Evolutionary conservation across 192 early-diverging fungal species (phyloP).

Genomic region (Backusella psychrophila): DNA sequence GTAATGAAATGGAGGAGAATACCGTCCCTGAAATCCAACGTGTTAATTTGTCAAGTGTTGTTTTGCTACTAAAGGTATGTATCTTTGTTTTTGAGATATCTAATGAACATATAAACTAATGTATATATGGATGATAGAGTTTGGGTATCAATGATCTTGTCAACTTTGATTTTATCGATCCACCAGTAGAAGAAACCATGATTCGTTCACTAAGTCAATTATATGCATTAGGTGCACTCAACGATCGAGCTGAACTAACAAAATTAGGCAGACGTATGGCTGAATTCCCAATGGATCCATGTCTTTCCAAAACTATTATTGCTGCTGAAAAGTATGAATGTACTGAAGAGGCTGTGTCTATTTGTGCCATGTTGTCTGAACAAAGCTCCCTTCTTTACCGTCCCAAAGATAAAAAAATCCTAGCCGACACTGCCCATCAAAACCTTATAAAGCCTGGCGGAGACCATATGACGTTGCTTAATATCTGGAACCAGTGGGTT

Average conservation of each 20-base stretch:
- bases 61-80: conserved; percentile 79
- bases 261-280: conserved; percentile 97
- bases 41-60: conserved; percentile 89
- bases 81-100: too few relatives aligned
- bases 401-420: conserved; percentile 89
- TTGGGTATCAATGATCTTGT: conserved; percentile 97
- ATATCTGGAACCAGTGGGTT: conserved; percentile 92
- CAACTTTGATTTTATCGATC: conserved; percentile 99
- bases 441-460: conserved; percentile 90
- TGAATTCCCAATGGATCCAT: conserved; percentile 97
- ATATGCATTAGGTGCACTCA: conserved; percentile 89
- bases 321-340: conserved; percentile 92
- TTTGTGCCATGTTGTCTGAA: conserved; percentile 92
- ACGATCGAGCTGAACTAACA: conserved; percentile 90
- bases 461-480: conserved; percentile 89
- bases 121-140: conserved; percentile 39
- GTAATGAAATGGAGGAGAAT: conserved; percentile 93
- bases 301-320: conserved; percentile 89
- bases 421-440: conserved; percentile 91
- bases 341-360: conserved; percentile 89
- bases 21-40: conserved; percentile 96
- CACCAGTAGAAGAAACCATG: conserved; percentile 89
- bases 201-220: conserved; percentile 91
- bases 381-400: conserved; percentile 78
- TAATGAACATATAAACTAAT: neutral